Conservation (phyloP, 75 land plant species). For the Isoetes taiwanensis region DNA sequence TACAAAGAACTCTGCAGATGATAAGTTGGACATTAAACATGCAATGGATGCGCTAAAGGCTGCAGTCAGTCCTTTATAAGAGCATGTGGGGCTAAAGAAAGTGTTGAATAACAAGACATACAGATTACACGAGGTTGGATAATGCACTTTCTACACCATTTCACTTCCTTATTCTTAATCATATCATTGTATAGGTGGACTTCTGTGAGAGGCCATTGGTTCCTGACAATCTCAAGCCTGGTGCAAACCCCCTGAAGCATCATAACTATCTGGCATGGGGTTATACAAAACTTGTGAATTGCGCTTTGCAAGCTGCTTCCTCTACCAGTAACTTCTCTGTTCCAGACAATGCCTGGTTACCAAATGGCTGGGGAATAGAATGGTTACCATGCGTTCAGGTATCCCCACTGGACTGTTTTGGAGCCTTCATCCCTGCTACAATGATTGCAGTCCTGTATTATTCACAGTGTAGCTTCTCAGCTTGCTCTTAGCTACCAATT, state of each 20-base stretch:
- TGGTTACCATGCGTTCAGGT: slow-evolving; percentile 27
- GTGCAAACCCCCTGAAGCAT: slow-evolving; percentile 14
- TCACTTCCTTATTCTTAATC: too few relatives aligned
- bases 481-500: too few relatives aligned
- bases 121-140: too few relatives aligned
- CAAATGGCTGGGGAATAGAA: slow-evolving; percentile 31
- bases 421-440: too few relatives aligned
- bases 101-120: background rate
- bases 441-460: too few relatives aligned
- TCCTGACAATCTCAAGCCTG: slow-evolving; percentile 13
- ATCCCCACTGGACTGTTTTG: slow-evolving; percentile 31
- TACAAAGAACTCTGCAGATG: slow-evolving; percentile 11
- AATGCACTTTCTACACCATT: too few relatives aligned
- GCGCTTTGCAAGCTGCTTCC: slow-evolving; percentile 6
- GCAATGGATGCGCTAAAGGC: slow-evolving; percentile 30
- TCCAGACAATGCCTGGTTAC: slow-evolving; percentile 2
- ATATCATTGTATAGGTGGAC: slow-evolving; percentile 22
- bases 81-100: background rate
- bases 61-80: slow-evolving; percentile 24
- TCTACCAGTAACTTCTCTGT: background rate
- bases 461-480: too few relatives aligned
- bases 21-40: slow-evolving; percentile 14
- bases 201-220: slow-evolving; percentile 34
- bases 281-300: slow-evolving; percentile 10
- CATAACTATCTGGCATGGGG: slow-evolving; percentile 38